These are phyloP conservation scores for Mycena latifolia DNA, from an alignment of 768 basidiomycete species.

Conservation along the genomic window DNA sequence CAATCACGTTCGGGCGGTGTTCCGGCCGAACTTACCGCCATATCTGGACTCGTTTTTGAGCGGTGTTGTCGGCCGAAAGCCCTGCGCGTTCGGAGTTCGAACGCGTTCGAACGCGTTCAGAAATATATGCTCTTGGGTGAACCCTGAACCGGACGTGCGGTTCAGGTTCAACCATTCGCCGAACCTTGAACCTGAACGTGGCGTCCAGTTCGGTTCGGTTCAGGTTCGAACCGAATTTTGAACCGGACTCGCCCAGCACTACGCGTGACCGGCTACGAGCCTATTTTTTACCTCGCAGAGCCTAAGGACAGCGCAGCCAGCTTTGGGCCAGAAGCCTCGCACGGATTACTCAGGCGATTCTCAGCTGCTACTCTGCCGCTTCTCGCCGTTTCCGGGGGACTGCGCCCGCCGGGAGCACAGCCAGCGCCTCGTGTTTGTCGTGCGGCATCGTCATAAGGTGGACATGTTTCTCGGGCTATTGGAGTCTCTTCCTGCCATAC, in stretches of 20 bases:
- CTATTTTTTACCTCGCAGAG: no score
- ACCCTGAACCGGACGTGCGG: constrained; percentile 6
- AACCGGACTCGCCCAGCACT: neutral
- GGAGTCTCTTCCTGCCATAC: constrained; percentile 32
- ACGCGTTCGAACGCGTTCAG: constrained; percentile 9
- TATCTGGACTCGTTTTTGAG: no score
- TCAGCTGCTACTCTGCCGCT: constrained; percentile 15
- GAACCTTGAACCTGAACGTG: neutral
- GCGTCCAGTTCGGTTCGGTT: no score
- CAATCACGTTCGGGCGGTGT: no score
- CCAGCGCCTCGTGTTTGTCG: constrained; percentile 38
- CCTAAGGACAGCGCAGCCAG: no score
- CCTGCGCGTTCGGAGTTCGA: neutral
- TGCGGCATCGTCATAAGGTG: constrained; percentile 33
- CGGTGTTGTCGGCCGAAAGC: no score
- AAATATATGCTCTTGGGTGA: neutral
- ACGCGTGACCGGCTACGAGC: no score
- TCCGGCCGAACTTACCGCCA: no score
- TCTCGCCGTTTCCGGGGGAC: constrained; percentile 28
- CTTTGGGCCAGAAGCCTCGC: no score
- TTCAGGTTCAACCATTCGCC: neutral
- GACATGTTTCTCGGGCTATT: constrained; percentile 28
- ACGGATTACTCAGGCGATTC: no score
- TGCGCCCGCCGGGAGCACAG: constrained; percentile 28
- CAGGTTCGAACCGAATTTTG: neutral